Base-by-base conservation (phyloP, 2,329 filamentous ascomycete species). In the Stachybotrys chartarum region DNA sequence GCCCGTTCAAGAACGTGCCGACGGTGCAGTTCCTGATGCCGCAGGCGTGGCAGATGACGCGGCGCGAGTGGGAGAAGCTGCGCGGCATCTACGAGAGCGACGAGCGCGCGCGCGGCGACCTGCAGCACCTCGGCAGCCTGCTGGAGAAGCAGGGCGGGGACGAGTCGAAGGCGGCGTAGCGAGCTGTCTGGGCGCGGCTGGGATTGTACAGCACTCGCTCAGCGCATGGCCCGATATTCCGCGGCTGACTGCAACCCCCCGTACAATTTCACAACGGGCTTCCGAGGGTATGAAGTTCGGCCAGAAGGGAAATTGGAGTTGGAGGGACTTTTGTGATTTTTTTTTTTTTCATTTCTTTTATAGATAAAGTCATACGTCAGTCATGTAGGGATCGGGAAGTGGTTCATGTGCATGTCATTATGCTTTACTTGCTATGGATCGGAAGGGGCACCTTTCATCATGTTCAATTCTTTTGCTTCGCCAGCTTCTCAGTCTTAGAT, bases 41-140 rank as follows among this genome's bases (percentile, higher is more conserved):
- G 6, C 85, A 89, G 60, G 86, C 86, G 1, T 83, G 80, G 18
- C 80, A 81, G 52, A 90, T 88, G 77, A 79, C 85, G 50, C 77
- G 82, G n/a, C 74, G 81, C 16, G 89, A 95, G 66, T 87, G 94
- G 81, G 78, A 82, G 55, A 83, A 94, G 31, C 82, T 97, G 58
- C 79, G 81, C 53, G 78, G 81, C 45, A 85, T 93, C 14, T 78
- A 91, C 30, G 79, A 85, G 52, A 76, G 79, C 11, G 85, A 91
- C 54, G 83, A 84, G 0, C 79, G 78, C 24, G 83, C 89, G 0
- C 78, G 83, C 24, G 79, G 84, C 1, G 84, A 91, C 63, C 68
- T 86, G 17, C 72, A 77, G 52, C 75, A 82, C 54, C 72, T 87
- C 4, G 82, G 80, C 42, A 70, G 72, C 50, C 71, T 85, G 18